Conservation (phyloP, 805 yeast genomes). For the Candida ficus region DNA sequence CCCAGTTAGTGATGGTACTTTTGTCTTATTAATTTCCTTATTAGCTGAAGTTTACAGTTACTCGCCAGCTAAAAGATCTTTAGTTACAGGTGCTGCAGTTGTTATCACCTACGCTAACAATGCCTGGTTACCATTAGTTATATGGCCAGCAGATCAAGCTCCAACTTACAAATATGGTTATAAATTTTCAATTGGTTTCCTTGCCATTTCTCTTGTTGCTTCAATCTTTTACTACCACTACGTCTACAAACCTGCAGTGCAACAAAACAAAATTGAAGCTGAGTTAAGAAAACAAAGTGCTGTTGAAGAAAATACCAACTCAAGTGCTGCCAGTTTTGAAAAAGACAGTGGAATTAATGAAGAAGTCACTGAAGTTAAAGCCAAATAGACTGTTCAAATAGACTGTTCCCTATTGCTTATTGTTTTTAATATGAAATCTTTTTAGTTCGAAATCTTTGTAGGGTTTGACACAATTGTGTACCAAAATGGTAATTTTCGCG, state of each 20-base stretch:
- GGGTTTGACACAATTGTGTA: too few relatives aligned
- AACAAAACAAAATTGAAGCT: background rate
- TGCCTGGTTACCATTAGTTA: constrained; percentile 37
- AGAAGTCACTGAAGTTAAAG: too few relatives aligned
- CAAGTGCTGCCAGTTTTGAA: too few relatives aligned
- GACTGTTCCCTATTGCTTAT: too few relatives aligned
- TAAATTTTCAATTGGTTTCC: constrained; percentile 5
- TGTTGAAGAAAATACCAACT: background rate
- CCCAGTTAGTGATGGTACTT: constrained; percentile 10
- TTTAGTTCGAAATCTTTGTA: too few relatives aligned
- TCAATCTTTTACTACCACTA: background rate
- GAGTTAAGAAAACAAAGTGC: background rate
- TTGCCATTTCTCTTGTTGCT: background rate
- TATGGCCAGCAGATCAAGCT: constrained; percentile 40
- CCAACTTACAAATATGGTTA: constrained; percentile 39
- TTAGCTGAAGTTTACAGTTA: constrained; percentile 19
- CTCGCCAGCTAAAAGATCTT: constrained; percentile 35
- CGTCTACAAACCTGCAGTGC: background rate
- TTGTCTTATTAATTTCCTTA: constrained; percentile 10
- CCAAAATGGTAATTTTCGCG: too few relatives aligned
- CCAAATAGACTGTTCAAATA: too few relatives aligned
- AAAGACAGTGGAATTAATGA: too few relatives aligned
- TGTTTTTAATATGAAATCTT: too few relatives aligned
- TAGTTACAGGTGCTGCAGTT: constrained; percentile 37
- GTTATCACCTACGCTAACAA: constrained; percentile 39